phyloP scores from a whole-genome alignment of 805 yeast genomes.

The Ogataea glucozyma region DNA sequence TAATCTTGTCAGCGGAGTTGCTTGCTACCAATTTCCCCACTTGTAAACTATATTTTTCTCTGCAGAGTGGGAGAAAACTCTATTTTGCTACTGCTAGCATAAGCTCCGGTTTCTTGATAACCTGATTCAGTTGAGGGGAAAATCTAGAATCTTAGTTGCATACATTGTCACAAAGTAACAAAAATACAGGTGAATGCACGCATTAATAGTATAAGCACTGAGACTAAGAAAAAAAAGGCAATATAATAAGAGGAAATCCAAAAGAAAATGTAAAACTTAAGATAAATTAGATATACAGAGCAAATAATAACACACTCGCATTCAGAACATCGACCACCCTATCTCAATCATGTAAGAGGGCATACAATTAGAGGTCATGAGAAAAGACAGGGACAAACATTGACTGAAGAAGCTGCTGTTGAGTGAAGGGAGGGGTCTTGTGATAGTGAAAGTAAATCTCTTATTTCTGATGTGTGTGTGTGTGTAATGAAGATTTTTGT shows the following conservation, averaged over 20 bases:
- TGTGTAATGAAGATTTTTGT: too few relatives aligned
- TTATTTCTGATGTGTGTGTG: not conserved
- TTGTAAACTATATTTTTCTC: too few relatives aligned
- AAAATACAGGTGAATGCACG: conserved; percentile 3
- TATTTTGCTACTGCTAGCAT: too few relatives aligned
- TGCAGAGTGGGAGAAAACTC: too few relatives aligned
- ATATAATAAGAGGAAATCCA: conserved; percentile 5
- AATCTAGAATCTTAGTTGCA: too few relatives aligned
- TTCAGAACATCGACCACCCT: conserved; percentile 1
- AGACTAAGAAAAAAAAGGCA: conserved; percentile 5
- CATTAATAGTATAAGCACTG: conserved; percentile 9
- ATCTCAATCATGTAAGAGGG: not conserved
- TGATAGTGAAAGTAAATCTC: conserved; percentile 1
- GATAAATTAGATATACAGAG: conserved; percentile 14
- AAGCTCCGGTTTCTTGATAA: too few relatives aligned
- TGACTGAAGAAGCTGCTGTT: too few relatives aligned
- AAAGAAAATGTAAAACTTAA: conserved; percentile 6
- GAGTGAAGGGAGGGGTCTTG: not conserved
- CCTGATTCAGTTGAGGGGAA: too few relatives aligned
- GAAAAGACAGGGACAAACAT: not conserved
- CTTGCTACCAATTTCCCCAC: too few relatives aligned
- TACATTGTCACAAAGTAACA: not conserved
- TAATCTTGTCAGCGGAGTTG: too few relatives aligned
- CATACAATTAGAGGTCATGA: not conserved
- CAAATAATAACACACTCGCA: conserved; percentile 13